Evolutionary conservation across 805 yeast genomes (phyloP).

Genomic region (Ascoidea rubescens): DNA sequence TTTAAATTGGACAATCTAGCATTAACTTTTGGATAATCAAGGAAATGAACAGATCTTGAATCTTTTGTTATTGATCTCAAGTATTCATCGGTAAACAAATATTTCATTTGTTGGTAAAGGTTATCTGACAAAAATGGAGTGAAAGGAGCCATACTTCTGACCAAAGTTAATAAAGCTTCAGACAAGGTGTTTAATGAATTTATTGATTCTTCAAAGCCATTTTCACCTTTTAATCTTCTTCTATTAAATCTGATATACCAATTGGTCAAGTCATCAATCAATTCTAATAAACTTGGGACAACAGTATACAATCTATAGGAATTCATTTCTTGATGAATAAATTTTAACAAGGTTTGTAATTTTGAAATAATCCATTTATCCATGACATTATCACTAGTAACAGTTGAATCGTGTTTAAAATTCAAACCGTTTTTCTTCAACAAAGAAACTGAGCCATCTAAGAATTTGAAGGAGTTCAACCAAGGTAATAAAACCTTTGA

Average conservation of each 20-base stretch:
- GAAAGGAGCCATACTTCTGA: constrained; percentile 97
- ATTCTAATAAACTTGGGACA: constrained; percentile 77
- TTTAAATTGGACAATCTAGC: constrained; percentile 67
- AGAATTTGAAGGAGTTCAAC: constrained; percentile 96
- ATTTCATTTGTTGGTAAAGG: constrained; percentile 65
- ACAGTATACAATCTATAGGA: constrained; percentile 89
- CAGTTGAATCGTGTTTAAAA: constrained; percentile 55
- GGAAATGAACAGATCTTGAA: constrained; percentile 81
- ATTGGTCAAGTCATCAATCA: constrained; percentile 91
- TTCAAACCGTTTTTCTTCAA: constrained; percentile 62
- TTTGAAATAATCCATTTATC: constrained; percentile 96
- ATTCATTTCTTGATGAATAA: constrained; percentile 80
- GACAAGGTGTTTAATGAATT: constrained; percentile 83
- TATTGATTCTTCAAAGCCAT: constrained; percentile 71
- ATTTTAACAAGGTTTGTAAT: constrained; percentile 79
- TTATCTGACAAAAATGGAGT: constrained; percentile 92
- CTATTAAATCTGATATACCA: constrained; percentile 99
- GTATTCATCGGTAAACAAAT: constrained; percentile 44
- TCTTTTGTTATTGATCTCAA: constrained; percentile 40
- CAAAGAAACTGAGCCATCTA: constrained; percentile 85
- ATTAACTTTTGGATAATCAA: constrained; percentile 77
- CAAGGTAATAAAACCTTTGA: constrained; percentile 93
- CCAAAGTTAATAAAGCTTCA: constrained; percentile 78
- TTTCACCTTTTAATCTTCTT: constrained; percentile 93
- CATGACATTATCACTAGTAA: constrained; percentile 77